Evolutionary conservation across 129 eudicot species (phyloP), one percentile per base, ranked within the genome.

Genomic region (Chrysanthemum lavandulifolium): DNA sequence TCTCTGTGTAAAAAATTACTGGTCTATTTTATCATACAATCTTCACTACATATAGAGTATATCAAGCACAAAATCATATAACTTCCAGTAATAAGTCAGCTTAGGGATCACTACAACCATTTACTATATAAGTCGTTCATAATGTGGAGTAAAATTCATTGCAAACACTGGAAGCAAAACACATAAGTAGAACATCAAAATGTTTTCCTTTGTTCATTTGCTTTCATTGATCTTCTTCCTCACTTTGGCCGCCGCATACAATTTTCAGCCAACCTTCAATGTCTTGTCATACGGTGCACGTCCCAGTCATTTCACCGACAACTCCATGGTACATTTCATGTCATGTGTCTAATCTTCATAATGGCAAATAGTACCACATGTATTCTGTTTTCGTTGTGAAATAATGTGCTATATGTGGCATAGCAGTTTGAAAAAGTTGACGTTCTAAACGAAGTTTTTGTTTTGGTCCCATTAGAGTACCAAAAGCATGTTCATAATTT

Each of bases 271-370:
- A 5, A 78, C 82, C 73, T 86, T 84, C 72, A 52, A 86, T 61
- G 88, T 89, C 21, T 54, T n/a, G 10, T 74, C 67, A 0, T 89
- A 86, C 58, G 92, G 96, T 48, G 96, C 96, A 1, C 56, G 57
- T 9, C 78, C 85, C 1, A 61, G 81, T 71, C 90, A 85, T 57
- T 69, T 64, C 54, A 69, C 80, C 8, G 90, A 89, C 29, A 82
- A 78, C 72, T 36, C 80, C 12, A 16, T 73, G 84, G 96, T 89
- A 76, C 67, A n/a, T 52, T 43, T 69, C 52, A 16, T 59, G 33
- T 31, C 58, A 14, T 15, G 49, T 43, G 9, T 15, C 13, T 13
- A 1, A 19, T 50, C 53, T 54, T 2, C 11, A 36, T 13, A 2
- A 27, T 13, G 25, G 0, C 5, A 11, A 6, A 58, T 13, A 55